These are phyloP conservation scores for Tillandsia fasciculata DNA, from an alignment of 176 grass and related monocot genomes.

Conservation along the genomic window DNA sequence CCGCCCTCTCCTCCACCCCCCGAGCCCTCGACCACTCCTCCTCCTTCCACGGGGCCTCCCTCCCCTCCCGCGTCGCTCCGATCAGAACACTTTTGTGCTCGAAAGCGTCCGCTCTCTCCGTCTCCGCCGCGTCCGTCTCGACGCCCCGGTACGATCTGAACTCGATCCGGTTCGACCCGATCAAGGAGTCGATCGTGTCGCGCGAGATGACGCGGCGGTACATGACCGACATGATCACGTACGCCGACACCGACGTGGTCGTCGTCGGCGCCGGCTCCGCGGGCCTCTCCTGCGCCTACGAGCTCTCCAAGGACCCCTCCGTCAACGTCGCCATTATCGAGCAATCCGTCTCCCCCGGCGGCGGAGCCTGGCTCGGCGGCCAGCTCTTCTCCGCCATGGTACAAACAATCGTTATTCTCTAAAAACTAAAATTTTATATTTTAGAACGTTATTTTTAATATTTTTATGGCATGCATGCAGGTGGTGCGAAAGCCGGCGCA, in stretches of 20 bases:
- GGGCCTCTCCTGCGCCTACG: constrained; percentile 83
- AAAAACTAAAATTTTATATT: too few species aligned
- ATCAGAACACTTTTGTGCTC: not conserved
- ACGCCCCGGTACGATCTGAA: constrained; percentile 57
- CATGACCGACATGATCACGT: constrained; percentile 95
- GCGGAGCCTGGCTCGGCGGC: constrained; percentile 91
- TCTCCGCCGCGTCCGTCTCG: constrained; percentile 27
- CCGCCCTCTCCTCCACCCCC: constrained; percentile 20
- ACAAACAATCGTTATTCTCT: too few species aligned
- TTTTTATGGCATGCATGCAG: too few species aligned
- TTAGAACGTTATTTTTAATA: too few species aligned
- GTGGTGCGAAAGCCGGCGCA: constrained; percentile 86
- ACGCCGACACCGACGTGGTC: constrained; percentile 93
- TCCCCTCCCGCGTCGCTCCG: not conserved
- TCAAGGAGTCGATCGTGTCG: constrained; percentile 79
- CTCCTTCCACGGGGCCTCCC: constrained; percentile 27
- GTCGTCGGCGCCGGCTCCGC: constrained; percentile 84
- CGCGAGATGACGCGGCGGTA: constrained; percentile 88
- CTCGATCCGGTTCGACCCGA: constrained; percentile 57
- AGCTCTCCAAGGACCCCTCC: constrained; percentile 85
- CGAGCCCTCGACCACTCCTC: constrained; percentile 22
- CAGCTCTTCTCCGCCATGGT: constrained; percentile 97
- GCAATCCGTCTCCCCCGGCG: constrained; percentile 92
- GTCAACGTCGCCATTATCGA: constrained; percentile 66
- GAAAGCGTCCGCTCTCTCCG: not conserved